Evolutionary conservation across 768 basidiomycete genomes (phyloP).

Genomic region (Mrakia hoshinonis): DNA sequence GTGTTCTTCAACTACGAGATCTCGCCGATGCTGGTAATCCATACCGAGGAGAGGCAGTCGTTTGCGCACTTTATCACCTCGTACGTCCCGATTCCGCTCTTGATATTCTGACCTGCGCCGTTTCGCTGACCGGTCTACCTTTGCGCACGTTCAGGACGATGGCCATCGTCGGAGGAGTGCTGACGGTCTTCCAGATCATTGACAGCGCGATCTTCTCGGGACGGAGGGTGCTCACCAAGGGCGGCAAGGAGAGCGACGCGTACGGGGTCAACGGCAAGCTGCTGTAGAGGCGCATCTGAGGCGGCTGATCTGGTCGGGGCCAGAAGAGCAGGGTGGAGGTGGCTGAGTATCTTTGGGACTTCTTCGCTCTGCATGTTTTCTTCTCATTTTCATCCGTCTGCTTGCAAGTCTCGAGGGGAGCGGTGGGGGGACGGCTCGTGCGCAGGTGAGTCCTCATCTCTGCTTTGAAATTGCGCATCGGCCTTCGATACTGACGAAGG

Average conservation of each 20-base stretch:
- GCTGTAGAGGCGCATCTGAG: slow-evolving; percentile 26
- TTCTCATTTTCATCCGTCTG: too few relatives aligned
- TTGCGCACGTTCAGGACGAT: slow-evolving; percentile 61
- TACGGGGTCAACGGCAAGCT: slow-evolving; percentile 30
- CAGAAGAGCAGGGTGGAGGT: too few relatives aligned
- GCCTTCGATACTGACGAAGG: too few relatives aligned
- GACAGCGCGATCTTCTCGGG: slow-evolving; percentile 83
- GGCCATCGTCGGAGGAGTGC: slow-evolving; percentile 92
- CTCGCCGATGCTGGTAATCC: slow-evolving; percentile 77
- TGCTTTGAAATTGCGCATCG: too few relatives aligned
- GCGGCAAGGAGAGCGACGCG: slow-evolving; percentile 5
- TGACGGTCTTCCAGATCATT: slow-evolving; percentile 83
- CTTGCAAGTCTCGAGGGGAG: too few relatives aligned
- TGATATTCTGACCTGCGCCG: background rate
- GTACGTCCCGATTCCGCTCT: slow-evolving; percentile 47
- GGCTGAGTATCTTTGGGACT: too few relatives aligned
- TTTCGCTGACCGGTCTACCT: background rate
- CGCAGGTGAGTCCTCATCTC: too few relatives aligned
- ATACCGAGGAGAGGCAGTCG: slow-evolving; percentile 80
- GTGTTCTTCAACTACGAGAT: slow-evolving; percentile 31
- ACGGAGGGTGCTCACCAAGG: slow-evolving; percentile 50
- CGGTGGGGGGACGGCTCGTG: too few relatives aligned
- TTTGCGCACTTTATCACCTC: slow-evolving; percentile 98
- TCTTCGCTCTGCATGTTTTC: too few relatives aligned
- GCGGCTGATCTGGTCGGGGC: too few relatives aligned